Conservation (phyloP, 2,329 filamentous ascomycete species). For the Whalleya microplaca region DNA sequence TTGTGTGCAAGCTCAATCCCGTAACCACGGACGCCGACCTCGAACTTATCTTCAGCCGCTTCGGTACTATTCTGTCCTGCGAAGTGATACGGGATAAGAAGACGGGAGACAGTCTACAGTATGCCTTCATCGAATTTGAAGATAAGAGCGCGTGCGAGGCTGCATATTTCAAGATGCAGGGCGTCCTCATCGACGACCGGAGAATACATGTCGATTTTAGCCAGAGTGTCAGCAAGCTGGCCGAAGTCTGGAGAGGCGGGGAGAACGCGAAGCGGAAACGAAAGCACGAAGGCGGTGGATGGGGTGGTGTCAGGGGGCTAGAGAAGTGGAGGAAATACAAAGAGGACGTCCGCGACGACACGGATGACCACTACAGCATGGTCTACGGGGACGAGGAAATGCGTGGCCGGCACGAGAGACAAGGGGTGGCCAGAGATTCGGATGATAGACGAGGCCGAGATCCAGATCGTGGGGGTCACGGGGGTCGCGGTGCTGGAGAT, state of each 20-base stretch:
- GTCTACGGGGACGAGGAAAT: slow-evolving; percentile 78
- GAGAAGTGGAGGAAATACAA: slow-evolving; percentile 91
- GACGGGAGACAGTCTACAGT: slow-evolving; percentile 93
- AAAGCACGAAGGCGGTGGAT: slow-evolving; percentile 67
- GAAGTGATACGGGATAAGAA: slow-evolving; percentile 94
- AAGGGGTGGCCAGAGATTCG: slow-evolving; percentile 38
- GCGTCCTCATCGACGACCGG: slow-evolving; percentile 93
- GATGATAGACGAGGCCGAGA: slow-evolving; percentile 30
- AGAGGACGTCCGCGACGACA: slow-evolving; percentile 52
- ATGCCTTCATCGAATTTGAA: slow-evolving; percentile 96
- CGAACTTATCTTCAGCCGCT: slow-evolving; percentile 94
- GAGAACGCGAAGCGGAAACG: slow-evolving; percentile 77
- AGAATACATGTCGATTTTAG: slow-evolving; percentile 99
- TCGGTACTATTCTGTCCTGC: slow-evolving; percentile 92
- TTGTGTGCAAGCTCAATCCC: slow-evolving; percentile 98
- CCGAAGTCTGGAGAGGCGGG: slow-evolving; percentile 84
- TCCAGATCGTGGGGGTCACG: slow-evolving; percentile 11
- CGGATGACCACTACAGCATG: slow-evolving; percentile 69
- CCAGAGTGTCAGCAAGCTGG: slow-evolving; percentile 87
- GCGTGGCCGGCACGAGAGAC: slow-evolving; percentile 52
- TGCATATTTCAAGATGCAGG: slow-evolving; percentile 99
- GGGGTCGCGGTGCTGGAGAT: slow-evolving; percentile 31
- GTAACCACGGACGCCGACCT: slow-evolving; percentile 94
- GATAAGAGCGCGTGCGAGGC: slow-evolving; percentile 91
- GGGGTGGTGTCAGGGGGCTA: slow-evolving; percentile 84